Base-by-base conservation (phyloP, 1,284 basidiomycete genomes). In the Microbotryomycetes sp. region DNA sequence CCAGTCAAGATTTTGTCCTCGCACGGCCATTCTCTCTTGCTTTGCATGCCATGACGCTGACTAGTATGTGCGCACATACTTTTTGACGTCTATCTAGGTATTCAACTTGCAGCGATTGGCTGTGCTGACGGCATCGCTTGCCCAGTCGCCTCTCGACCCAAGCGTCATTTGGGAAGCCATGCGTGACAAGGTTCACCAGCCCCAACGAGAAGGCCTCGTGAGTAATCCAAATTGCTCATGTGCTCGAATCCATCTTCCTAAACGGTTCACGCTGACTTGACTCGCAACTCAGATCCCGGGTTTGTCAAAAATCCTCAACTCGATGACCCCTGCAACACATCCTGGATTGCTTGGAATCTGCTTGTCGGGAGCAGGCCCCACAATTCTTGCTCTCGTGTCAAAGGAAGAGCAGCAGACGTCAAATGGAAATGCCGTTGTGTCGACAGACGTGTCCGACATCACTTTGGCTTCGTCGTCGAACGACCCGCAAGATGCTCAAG, bases 101-200 rank as follows among this genome's bases (percentile, higher is more conserved):
- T 99, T 98, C 81, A 98, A 99, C 76, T 80, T 99, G 57, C 96
- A 99, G 77, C 84, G 96, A 29, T 80, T 99, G 15, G 96, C 96
- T 0, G 96, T 99, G n/a, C 82, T 99, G 60, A 98, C 96, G 1
- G 96, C 92, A 1, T 93, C 96, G 0, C 83, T 99, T 6, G 87
- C 86, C 0, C 86, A 88, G 73, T 85, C 85, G 15, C 94, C 96
- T 1, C 93, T 93, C 0, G 91, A 98, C 75, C 83, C 92, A 0
- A 86, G 87, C 48, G 84, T 99, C 28, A 97, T 98, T 69, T 98
- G 94, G 78, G 93, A 98, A 76, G 96, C 94, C 0, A 98, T 98
- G 96, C 97, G 97, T 76, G 96, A 99, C 78, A 85, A 88, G 53
- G 83, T 99, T 15, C 96, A 98, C 76, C 96, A 99, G 76, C 96